Evolutionary conservation across 306 rosid species (phyloP).

Genomic region (Astragalus glycyphyllos): DNA sequence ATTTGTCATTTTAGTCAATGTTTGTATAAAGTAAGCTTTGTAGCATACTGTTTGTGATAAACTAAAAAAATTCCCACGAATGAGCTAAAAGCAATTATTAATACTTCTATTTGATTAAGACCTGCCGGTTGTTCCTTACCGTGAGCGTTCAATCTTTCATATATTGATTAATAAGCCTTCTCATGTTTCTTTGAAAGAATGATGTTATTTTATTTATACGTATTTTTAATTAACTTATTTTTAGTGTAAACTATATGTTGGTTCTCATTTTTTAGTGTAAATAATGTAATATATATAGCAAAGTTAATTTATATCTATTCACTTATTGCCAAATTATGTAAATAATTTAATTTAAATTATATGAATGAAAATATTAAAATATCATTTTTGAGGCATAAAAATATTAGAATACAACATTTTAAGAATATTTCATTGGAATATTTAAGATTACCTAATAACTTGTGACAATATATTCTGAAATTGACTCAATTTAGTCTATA

Average conservation of each 20-base stretch:
- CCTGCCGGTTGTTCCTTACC: conserved; percentile 9
- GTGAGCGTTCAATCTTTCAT: conserved; percentile 2
- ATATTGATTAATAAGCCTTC: background rate
- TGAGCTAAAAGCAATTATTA: background rate
- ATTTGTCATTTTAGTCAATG: background rate
- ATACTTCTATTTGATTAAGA: conserved; percentile 21
- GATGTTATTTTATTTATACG: background rate
- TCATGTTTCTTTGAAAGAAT: background rate
- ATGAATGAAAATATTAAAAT: background rate
- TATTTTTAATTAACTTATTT: background rate
- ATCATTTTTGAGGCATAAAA: background rate
- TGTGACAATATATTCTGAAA: background rate
- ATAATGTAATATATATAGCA: too few relatives aligned
- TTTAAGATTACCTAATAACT: background rate
- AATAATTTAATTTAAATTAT: background rate
- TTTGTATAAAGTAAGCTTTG: background rate
- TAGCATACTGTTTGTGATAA: background rate
- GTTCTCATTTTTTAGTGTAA: background rate
- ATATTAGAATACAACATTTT: background rate
- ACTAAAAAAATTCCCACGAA: background rate
- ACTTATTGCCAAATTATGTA: background rate
- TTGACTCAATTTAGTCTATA: background rate
- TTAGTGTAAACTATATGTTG: background rate
- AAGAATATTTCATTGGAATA: background rate
- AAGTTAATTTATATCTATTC: too few relatives aligned